Conservation (phyloP, 1,284 basidiomycete species). For the Coniophora puteana region DNA sequence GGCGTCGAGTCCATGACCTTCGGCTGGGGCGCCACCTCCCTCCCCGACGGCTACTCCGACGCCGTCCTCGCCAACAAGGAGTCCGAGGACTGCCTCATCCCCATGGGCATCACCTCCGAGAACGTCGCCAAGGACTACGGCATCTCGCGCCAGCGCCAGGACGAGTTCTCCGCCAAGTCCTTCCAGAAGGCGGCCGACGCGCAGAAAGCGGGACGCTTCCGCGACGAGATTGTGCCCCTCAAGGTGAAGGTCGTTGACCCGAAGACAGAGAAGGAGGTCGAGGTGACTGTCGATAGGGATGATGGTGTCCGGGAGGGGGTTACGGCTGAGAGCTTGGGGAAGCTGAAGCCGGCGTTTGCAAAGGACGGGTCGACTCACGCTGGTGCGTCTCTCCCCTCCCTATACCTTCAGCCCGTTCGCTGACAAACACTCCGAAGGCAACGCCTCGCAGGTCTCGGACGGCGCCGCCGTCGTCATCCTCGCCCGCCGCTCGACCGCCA, state of each 20-base stretch:
- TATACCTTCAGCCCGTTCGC: background rate
- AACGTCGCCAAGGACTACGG: constrained; percentile 85
- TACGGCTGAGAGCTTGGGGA: constrained; percentile 80
- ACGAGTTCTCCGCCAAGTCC: constrained; percentile 83
- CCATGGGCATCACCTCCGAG: constrained; percentile 97
- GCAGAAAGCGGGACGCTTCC: constrained; percentile 90
- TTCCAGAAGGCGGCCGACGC: constrained; percentile 87
- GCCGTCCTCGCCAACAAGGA: constrained; percentile 75
- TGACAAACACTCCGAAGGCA: constrained; percentile 41
- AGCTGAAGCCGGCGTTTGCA: constrained; percentile 92
- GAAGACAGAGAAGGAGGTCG: constrained; percentile 79
- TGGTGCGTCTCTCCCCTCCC: constrained; percentile 36
- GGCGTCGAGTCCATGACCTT: constrained; percentile 97
- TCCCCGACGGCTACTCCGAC: constrained; percentile 78
- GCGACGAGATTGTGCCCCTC: constrained; percentile 88
- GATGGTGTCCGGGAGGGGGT: constrained; percentile 94
- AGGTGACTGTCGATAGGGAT: constrained; percentile 81
- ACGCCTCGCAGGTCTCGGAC: constrained; percentile 96
- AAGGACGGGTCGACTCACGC: constrained; percentile 93
- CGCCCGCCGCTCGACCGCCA: constrained; percentile 81
- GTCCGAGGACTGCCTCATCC: constrained; percentile 89
- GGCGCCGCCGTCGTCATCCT: constrained; percentile 95
- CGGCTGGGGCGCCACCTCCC: constrained; percentile 72
- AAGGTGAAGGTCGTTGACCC: constrained; percentile 76
- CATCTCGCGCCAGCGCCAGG: constrained; percentile 75